Conservation (phyloP, 345 rosid species). For the Linum usitatissimum region DNA sequence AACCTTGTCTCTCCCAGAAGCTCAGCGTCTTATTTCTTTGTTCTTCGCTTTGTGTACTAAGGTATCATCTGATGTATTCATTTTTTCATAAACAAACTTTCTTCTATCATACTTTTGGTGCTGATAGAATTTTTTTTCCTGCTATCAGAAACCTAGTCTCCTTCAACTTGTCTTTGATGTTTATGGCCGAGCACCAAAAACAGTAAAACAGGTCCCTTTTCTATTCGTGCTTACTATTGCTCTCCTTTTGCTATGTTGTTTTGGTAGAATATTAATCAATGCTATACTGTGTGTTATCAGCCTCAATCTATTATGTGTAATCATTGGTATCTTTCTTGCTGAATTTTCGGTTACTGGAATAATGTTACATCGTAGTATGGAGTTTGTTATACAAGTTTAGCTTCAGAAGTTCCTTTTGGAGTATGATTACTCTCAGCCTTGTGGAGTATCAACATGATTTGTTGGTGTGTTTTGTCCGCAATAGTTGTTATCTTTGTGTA, state of each 20-base stretch:
- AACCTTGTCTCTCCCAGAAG: constrained; percentile 53
- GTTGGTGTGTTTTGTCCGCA: no score
- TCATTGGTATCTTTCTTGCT: not conserved
- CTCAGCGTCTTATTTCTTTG: constrained; percentile 76
- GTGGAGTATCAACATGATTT: no score
- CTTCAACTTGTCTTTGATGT: constrained; percentile 70
- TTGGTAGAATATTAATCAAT: not conserved
- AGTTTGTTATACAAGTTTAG: no score
- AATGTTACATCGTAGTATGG: no score
- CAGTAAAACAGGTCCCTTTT: constrained; percentile 62
- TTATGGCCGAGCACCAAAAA: constrained; percentile 66
- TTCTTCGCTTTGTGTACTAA: constrained; percentile 89
- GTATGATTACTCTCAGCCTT: no score
- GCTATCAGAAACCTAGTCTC: constrained; percentile 69
- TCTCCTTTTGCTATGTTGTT: not conserved
- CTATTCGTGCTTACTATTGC: not conserved
- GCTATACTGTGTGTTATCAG: not conserved
- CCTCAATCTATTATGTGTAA: not conserved
- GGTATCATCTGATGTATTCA: constrained; percentile 30
- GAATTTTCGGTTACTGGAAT: no score
- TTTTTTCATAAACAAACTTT: constrained; percentile 2
- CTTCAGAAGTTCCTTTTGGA: no score
- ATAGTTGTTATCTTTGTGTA: not conserved
- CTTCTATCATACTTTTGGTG: constrained; percentile 4
- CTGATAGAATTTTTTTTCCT: constrained; percentile 20